These are phyloP conservation scores for Prunus armeniaca DNA, from an alignment of 306 rosid genomes.

Conservation along the genomic window DNA sequence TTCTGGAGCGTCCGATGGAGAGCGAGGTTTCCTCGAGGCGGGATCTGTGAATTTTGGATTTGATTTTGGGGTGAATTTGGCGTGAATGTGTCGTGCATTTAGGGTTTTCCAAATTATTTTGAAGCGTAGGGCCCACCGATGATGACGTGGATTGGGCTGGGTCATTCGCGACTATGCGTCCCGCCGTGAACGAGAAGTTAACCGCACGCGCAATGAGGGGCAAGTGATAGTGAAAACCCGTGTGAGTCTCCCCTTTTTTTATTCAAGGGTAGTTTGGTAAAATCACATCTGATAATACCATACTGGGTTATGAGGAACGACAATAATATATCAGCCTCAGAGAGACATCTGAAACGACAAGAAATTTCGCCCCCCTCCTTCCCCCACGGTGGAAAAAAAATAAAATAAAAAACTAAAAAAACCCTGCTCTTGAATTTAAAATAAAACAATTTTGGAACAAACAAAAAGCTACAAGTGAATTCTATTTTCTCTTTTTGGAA, in stretches of 20 bases:
- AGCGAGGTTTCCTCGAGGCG: constrained; percentile 6
- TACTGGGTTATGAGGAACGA: not conserved
- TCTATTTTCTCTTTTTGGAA: too few species aligned
- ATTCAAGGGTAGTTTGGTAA: constrained; percentile 29
- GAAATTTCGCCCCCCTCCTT: not conserved
- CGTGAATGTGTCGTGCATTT: constrained; percentile 58
- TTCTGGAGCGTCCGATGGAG: not conserved
- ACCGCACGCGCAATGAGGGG: constrained; percentile 28
- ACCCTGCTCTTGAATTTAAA: not conserved
- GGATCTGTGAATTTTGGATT: constrained; percentile 32
- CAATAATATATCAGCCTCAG: not conserved
- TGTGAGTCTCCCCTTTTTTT: not conserved
- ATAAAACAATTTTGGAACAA: too few species aligned
- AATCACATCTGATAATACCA: not conserved
- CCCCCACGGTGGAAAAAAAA: too few species aligned
- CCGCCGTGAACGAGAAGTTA: constrained; percentile 26
- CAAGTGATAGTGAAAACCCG: constrained; percentile 16
- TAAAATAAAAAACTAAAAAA: too few species aligned
- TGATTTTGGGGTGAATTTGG: constrained; percentile 47
- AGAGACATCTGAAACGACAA: not conserved
- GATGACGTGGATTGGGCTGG: constrained; percentile 43
- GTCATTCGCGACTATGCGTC: not conserved
- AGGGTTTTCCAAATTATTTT: constrained; percentile 33
- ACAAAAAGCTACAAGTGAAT: too few species aligned
- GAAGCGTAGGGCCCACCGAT: constrained; percentile 17